Percentiles rank a stretch among this genome's conserved stretches.
These are phyloP conservation scores for Telopea speciosissima DNA, from an alignment of 177 flowering plant species.

Conservation along the genomic window DNA sequence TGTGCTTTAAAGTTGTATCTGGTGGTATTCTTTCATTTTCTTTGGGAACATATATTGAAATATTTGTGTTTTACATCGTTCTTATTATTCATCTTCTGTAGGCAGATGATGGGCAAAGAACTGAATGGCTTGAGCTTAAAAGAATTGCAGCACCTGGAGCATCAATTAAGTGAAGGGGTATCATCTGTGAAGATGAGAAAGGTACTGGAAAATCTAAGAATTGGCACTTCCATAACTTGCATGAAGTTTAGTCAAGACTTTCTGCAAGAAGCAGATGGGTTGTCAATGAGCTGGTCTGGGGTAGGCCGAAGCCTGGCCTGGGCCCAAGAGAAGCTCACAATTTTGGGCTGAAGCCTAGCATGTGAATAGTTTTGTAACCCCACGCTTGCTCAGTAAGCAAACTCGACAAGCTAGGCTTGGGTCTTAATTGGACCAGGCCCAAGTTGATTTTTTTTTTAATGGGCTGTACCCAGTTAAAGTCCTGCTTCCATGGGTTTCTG, in stretches of 20 bases:
- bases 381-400: too few relatives aligned
- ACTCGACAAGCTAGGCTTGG: too few relatives aligned
- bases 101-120: conserved; percentile 65
- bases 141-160: conserved; percentile 64
- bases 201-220: conserved; percentile 29
- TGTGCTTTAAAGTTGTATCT: conserved; percentile 9
- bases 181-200: conserved; percentile 54
- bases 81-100: conserved; percentile 10
- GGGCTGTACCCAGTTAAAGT: too few relatives aligned
- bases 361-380: too few relatives aligned
- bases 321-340: too few relatives aligned
- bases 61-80: not conserved
- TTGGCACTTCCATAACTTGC: not conserved
- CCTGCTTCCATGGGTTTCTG: too few relatives aligned
- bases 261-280: not conserved
- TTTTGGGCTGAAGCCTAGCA: too few relatives aligned
- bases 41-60: not conserved
- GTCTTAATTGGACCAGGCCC: too few relatives aligned
- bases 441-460: too few relatives aligned
- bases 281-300: too few relatives aligned
- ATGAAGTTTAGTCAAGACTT: not conserved
- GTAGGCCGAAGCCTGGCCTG: too few relatives aligned
- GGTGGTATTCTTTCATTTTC: not conserved
- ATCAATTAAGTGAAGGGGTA: conserved; percentile 57
- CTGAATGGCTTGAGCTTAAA: conserved; percentile 46